Conservation (phyloP, 2,329 filamentous ascomycete species). For the Apiospora aurea region DNA sequence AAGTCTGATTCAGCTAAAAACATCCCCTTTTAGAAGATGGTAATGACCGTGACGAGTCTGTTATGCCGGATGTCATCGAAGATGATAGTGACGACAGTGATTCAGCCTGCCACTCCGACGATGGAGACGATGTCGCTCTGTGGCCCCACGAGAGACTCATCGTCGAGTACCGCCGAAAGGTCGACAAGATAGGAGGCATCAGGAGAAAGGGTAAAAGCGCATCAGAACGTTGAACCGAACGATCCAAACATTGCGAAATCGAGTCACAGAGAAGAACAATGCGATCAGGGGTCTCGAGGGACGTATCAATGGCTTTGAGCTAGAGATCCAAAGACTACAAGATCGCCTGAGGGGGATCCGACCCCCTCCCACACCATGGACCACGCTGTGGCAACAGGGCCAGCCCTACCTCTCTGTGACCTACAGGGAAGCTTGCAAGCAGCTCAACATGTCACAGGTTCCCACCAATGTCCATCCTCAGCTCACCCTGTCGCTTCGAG, state of each 20-base stretch:
- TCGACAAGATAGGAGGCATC: background rate
- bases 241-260: background rate
- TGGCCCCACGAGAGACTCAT: background rate
- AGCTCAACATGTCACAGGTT: constrained; percentile 20
- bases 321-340: background rate
- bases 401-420: background rate
- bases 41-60: constrained; percentile 1
- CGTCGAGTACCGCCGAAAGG: background rate
- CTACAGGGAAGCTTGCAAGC: constrained; percentile 3
- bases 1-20: background rate
- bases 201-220: background rate
- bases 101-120: background rate
- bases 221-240: background rate
- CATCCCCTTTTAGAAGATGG: background rate
- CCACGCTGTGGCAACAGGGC: background rate
- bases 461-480: background rate
- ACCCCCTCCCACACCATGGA: background rate
- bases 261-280: background rate
- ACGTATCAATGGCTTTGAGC: fast-evolving
- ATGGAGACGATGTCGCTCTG: background rate
- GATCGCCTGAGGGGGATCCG: background rate
- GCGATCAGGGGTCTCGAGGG: background rate
- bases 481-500: background rate
- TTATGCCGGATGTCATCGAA: constrained; percentile 1
- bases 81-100: background rate